Percentiles rank a stretch among this genome's conserved stretches.
Conservation (phyloP, 768 basidiomycete species). For the Xerocomellus intermedius region DNA sequence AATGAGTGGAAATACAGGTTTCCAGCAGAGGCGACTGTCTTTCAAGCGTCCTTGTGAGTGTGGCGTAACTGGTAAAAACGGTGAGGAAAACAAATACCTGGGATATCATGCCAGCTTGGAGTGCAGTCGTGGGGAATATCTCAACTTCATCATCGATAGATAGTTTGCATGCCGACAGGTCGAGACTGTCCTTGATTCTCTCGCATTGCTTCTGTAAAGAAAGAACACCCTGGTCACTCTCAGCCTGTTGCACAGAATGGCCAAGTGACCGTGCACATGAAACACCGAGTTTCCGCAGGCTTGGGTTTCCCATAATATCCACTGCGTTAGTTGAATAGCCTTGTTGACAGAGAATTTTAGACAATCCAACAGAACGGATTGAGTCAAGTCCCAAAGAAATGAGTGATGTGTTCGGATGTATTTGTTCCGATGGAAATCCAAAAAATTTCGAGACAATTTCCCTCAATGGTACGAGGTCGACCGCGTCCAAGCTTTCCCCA, state of each 20-base stretch:
- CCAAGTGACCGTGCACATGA: conserved; percentile 11
- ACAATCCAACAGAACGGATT: conserved; percentile 45
- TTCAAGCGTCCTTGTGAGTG: background rate
- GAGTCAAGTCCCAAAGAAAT: conserved; percentile 49
- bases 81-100: conserved; percentile 33
- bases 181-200: conserved; percentile 19
- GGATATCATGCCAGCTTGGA: conserved; percentile 51
- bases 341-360: conserved; percentile 32
- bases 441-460: conserved; percentile 22
- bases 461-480: conserved; percentile 8
- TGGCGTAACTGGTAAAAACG: background rate
- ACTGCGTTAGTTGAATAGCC: conserved; percentile 36
- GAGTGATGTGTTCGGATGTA: conserved; percentile 33
- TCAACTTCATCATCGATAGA: conserved; percentile 32
- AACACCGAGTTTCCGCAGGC: conserved; percentile 8
- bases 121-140: conserved; percentile 41
- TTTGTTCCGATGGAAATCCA: conserved; percentile 9
- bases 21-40: conserved; percentile 32
- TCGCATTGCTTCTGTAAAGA: conserved; percentile 9
- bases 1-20: conserved; percentile 35
- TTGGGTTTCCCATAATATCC: conserved; percentile 37
- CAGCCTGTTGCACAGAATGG: background rate
- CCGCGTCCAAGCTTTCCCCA: background rate
- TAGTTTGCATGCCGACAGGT: conserved; percentile 17
- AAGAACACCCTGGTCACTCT: conserved; percentile 11